phyloP scores from a whole-genome alignment of 2,329 filamentous ascomycete species.

The Lasiodiplodia hormozganensis region DNA sequence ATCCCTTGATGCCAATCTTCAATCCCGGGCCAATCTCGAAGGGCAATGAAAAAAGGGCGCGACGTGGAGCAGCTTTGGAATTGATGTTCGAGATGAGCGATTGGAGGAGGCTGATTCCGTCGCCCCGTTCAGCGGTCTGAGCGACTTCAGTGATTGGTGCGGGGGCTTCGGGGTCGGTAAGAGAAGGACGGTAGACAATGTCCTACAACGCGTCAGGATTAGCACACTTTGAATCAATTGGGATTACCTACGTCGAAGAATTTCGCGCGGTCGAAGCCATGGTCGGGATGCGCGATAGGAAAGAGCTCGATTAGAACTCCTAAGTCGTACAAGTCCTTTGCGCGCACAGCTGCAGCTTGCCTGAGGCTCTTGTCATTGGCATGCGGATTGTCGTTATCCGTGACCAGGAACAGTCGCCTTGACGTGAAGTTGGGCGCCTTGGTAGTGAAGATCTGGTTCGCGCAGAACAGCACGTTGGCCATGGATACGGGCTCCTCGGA shows the following conservation, averaged over 20 bases:
- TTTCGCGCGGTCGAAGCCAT: slow-evolving; percentile 78
- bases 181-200: slow-evolving; percentile 81
- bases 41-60: slow-evolving; percentile 85
- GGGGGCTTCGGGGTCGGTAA: slow-evolving; percentile 71
- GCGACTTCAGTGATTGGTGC: slow-evolving; percentile 60
- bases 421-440: slow-evolving; percentile 95
- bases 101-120: slow-evolving; percentile 79
- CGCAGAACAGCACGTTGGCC: slow-evolving; percentile 90
- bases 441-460: slow-evolving; percentile 95
- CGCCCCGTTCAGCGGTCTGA: slow-evolving; percentile 70
- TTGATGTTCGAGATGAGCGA: slow-evolving; percentile 87
- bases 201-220: slow-evolving; percentile 61
- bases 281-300: slow-evolving; percentile 76
- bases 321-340: slow-evolving; percentile 93
- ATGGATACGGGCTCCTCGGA: slow-evolving; percentile 76
- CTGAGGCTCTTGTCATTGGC: slow-evolving; percentile 72
- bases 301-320: slow-evolving; percentile 93
- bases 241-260: slow-evolving; percentile 81
- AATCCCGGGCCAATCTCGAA: slow-evolving; percentile 87
- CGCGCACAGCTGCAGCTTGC: slow-evolving; percentile 80
- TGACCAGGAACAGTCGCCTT: slow-evolving; percentile 91
- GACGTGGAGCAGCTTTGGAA: slow-evolving; percentile 84
- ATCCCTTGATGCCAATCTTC: slow-evolving; percentile 90
- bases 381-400: slow-evolving; percentile 90
- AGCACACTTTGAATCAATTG: not conserved